A percentile compares a stretch with the other conserved stretches of the same genome.
Evolutionary conservation across 2,329 filamentous ascomycete species (phyloP).

Genomic region (Exutisphaerella laricina): DNA sequence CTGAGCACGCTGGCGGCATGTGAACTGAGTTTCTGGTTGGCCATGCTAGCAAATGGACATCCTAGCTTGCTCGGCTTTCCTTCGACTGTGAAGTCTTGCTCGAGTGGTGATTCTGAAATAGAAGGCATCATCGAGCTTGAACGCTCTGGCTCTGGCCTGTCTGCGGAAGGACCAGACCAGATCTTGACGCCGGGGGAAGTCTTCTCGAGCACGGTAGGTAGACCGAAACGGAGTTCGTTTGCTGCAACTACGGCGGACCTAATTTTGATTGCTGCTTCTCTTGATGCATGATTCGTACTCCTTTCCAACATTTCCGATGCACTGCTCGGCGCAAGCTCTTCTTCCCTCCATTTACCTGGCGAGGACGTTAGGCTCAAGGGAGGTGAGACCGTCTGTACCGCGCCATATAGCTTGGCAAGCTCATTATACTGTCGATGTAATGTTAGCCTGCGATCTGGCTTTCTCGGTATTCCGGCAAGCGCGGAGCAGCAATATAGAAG

Average conservation of each 20-base stretch:
- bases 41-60: constrained; percentile 68
- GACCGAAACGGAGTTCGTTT: constrained; percentile 15
- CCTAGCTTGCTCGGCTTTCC: constrained; percentile 73
- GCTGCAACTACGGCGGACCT: constrained; percentile 30
- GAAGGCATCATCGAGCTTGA: constrained; percentile 34
- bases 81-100: constrained; percentile 84
- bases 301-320: constrained; percentile 32
- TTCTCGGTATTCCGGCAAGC: no score
- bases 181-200: constrained; percentile 28
- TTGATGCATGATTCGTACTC: constrained; percentile 15
- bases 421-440: constrained; percentile 31
- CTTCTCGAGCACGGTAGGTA: constrained; percentile 8
- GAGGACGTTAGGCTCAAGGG: constrained; percentile 33
- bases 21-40: constrained; percentile 37
- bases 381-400: constrained; percentile 24
- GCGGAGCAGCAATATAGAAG: no score
- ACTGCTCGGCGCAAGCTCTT: constrained; percentile 14
- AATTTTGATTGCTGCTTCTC: constrained; percentile 35
- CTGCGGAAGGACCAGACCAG: constrained; percentile 33
- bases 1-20: constrained; percentile 38
- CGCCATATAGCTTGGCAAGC: constrained; percentile 27
- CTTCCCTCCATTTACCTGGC: constrained; percentile 18
- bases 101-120: constrained; percentile 49
- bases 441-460: no score
- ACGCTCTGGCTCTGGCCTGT: constrained; percentile 36